Evolutionary conservation across 768 basidiomycete genomes (phyloP).

Genomic region (Chalciporus piperatus): DNA sequence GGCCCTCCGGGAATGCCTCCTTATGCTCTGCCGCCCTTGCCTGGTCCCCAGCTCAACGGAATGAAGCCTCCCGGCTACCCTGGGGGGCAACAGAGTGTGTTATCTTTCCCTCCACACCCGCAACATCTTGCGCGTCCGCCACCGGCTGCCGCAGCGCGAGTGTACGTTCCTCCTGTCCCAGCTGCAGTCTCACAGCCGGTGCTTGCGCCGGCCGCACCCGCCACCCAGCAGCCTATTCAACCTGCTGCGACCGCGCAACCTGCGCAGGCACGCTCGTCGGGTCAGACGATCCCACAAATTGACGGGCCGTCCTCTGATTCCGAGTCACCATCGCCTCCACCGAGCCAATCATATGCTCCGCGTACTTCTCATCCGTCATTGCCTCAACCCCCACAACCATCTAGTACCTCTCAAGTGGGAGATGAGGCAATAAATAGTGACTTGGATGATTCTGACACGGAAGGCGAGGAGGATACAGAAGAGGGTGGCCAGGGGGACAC

Average conservation of each 20-base stretch:
- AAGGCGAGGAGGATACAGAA: conserved; percentile 79
- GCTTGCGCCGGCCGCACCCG: conserved; percentile 7
- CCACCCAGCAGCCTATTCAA: conserved; percentile 10
- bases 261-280: conserved; percentile 18
- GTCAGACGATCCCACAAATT: conserved; percentile 64
- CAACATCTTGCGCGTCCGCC: conserved; percentile 24
- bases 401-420: conserved; percentile 36
- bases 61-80: conserved; percentile 50
- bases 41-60: conserved; percentile 63
- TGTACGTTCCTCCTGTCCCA: conserved; percentile 20
- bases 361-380: conserved; percentile 71
- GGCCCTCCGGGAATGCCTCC: conserved; percentile 38
- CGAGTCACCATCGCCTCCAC: conserved; percentile 69
- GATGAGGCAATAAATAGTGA: conserved; percentile 97
- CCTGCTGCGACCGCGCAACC: conserved; percentile 15
- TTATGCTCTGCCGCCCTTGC: conserved; percentile 58
- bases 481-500: conserved; percentile 71
- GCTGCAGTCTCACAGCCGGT: conserved; percentile 22
- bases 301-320: conserved; percentile 77
- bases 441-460: conserved; percentile 91
- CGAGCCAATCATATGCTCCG: conserved; percentile 59
- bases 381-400: conserved; percentile 53
- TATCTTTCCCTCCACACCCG: conserved; percentile 48
- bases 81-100: conserved; percentile 56
- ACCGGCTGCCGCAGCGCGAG: conserved; percentile 16